Evolutionary conservation across 208 protist genomes (phyloP).

Genomic region (Naegleria gruberi): DNA sequence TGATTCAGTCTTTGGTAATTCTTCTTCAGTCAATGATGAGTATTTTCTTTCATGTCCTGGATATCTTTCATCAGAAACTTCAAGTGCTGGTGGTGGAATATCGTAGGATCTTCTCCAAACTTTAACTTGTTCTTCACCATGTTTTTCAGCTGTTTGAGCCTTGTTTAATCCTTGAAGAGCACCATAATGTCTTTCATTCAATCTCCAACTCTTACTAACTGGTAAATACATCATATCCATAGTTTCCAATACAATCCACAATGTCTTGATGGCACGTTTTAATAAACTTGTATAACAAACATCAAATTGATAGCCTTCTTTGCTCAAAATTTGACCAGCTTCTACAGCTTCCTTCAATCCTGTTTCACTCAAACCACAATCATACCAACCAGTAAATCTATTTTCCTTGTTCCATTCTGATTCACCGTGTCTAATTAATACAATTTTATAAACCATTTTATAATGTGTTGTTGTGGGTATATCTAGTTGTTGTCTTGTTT

Average conservation of each 20-base stretch:
- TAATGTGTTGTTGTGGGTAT: too few relatives aligned
- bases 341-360: slow-evolving; percentile 32
- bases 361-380: slow-evolving; percentile 46
- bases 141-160: slow-evolving; percentile 52
- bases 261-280: slow-evolving; percentile 53
- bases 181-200: slow-evolving; percentile 65
- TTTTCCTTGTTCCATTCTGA: slow-evolving; percentile 50
- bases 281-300: slow-evolving; percentile 54
- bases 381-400: slow-evolving; percentile 50
- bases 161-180: slow-evolving; percentile 59
- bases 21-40: slow-evolving; percentile 16
- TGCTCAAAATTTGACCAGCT: slow-evolving; percentile 34
- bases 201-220: slow-evolving; percentile 44
- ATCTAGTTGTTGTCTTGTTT: too few relatives aligned
- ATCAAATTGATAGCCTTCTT: slow-evolving; percentile 47
- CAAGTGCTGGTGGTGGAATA: slow-evolving; percentile 51
- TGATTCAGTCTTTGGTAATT: slow-evolving; percentile 47
- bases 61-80: slow-evolving; percentile 36
- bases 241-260: slow-evolving; percentile 42
- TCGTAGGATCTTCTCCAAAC: slow-evolving; percentile 53
- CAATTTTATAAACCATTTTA: slow-evolving; percentile 28
- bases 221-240: slow-evolving; percentile 46
- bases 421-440: slow-evolving; percentile 52
- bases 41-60: slow-evolving; percentile 42
- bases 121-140: slow-evolving; percentile 54